A percentile compares a stretch with the other conserved stretches of the same genome.
Evolutionary conservation across 2,329 filamentous ascomycete genomes (phyloP).

Genomic region (Ascochyta viciae-villosae): DNA sequence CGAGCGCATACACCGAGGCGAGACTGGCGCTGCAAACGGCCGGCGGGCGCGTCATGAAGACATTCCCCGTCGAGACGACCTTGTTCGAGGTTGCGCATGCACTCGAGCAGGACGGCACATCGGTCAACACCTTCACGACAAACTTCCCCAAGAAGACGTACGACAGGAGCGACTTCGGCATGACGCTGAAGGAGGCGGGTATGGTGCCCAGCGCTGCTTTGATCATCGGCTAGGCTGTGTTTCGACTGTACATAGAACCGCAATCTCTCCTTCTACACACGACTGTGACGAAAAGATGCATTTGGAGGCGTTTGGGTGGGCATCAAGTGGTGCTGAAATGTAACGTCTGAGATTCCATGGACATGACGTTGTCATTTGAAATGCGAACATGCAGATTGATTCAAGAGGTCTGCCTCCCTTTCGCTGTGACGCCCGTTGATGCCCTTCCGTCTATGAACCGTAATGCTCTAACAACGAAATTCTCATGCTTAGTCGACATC

Average conservation of each 20-base stretch:
- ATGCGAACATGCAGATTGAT: background rate
- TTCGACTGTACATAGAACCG: background rate
- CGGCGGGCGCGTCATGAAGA: slow-evolving; percentile 82
- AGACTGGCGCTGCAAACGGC: slow-evolving; percentile 81
- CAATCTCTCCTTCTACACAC: background rate
- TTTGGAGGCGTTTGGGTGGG: slow-evolving; percentile 16
- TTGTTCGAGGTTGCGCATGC: slow-evolving; percentile 89
- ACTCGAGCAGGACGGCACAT: slow-evolving; percentile 72
- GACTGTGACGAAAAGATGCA: slow-evolving; percentile 21
- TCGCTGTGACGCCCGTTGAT: background rate
- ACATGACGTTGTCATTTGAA: background rate
- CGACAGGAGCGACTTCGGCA: slow-evolving; percentile 74
- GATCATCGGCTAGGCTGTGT: slow-evolving; percentile 62
- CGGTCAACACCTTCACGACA: slow-evolving; percentile 79
- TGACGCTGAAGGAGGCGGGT: slow-evolving; percentile 91
- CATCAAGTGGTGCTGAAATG: background rate
- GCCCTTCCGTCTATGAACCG: background rate
- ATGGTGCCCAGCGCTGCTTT: slow-evolving; percentile 90
- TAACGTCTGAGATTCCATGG: background rate
- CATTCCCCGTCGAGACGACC: slow-evolving; percentile 85
- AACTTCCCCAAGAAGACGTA: slow-evolving; percentile 90
- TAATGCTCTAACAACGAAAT: background rate
- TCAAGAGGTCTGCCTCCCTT: background rate
- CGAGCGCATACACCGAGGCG: slow-evolving; percentile 78
- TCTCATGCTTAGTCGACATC: background rate